phyloP scores from a whole-genome alignment of 1,284 basidiomycete species.

The Austroboletus niveus region DNA sequence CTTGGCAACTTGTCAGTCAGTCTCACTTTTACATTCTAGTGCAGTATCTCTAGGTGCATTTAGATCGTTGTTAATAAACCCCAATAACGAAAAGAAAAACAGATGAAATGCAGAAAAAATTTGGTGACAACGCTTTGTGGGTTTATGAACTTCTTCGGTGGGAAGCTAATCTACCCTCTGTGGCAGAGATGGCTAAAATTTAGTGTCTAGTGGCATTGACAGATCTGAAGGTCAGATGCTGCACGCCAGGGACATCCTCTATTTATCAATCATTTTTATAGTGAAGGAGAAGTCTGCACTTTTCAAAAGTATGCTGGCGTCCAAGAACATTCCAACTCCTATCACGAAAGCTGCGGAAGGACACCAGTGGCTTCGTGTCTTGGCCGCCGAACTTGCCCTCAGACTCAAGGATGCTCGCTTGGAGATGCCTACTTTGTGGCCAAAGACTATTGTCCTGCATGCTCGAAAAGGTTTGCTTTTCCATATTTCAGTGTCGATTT shows the following conservation, averaged over 20 bases:
- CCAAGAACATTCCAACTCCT: conserved; percentile 84
- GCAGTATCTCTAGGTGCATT: conserved; percentile 47
- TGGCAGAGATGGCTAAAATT: background rate
- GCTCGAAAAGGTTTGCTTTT: conserved; percentile 57
- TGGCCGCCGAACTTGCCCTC: conserved; percentile 86
- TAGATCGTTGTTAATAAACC: background rate
- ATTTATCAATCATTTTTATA: conserved; percentile 26
- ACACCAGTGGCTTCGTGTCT: conserved; percentile 86
- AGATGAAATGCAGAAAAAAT: conserved; percentile 82
- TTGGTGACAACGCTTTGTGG: conserved; percentile 87
- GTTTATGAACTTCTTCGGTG: conserved; percentile 82
- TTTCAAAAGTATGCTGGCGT: conserved; percentile 90
- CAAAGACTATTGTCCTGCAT: conserved; percentile 84
- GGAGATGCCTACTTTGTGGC: conserved; percentile 79
- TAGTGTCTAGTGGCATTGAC: conserved; percentile 74
- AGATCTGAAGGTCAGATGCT: conserved; percentile 70
- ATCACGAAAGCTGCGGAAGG: conserved; percentile 75
- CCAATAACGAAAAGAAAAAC: conserved; percentile 2
- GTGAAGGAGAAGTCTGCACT: conserved; percentile 84
- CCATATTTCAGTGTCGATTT: background rate
- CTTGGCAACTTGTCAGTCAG: background rate
- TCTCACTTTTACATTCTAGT: conserved; percentile 30
- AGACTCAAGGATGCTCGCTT: conserved; percentile 83
- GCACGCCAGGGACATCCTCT: background rate
- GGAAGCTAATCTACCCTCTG: conserved; percentile 14